Percentiles rank a stretch among this genome's conserved stretches.
These are phyloP conservation scores for Rhynchospora tenuis DNA, from an alignment of 176 grass and related monocot genomes.

Conservation along the genomic window DNA sequence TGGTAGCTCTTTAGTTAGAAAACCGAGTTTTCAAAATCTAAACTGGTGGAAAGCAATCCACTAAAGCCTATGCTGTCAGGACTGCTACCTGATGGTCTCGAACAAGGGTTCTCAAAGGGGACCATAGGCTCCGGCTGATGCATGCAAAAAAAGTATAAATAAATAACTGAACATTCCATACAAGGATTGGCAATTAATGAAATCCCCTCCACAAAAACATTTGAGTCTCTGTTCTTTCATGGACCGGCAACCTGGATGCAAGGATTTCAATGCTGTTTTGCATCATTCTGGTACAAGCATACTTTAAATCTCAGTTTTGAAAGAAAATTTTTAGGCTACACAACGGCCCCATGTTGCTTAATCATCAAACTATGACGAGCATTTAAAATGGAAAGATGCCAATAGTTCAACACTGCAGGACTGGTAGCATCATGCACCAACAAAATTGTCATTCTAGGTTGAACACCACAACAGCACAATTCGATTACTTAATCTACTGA, in stretches of 20 bases:
- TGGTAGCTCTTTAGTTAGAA: conserved; percentile 27
- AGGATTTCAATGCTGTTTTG: neutral
- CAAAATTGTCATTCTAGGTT: neutral
- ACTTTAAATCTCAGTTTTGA: neutral
- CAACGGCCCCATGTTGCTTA: neutral
- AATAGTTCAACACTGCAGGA: neutral
- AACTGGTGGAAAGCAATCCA: conserved; percentile 45
- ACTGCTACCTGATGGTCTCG: conserved; percentile 41
- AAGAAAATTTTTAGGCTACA: neutral
- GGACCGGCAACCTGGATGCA: neutral
- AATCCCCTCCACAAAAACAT: neutral
- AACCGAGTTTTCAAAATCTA: conserved; percentile 79
- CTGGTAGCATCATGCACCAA: neutral
- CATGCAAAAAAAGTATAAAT: neutral
- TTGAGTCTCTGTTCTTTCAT: neutral
- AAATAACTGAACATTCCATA: neutral
- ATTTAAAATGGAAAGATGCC: neutral
- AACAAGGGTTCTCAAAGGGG: conserved; percentile 42
- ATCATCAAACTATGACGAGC: neutral
- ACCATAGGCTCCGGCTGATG: conserved; percentile 28
- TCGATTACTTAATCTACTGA: neutral
- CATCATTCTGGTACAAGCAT: neutral
- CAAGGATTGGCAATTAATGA: neutral
- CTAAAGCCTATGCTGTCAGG: conserved; percentile 51
- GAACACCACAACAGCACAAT: neutral